Conservation (phyloP, 805 yeast genomes). For the Cyberlindnera euphorbiae region DNA sequence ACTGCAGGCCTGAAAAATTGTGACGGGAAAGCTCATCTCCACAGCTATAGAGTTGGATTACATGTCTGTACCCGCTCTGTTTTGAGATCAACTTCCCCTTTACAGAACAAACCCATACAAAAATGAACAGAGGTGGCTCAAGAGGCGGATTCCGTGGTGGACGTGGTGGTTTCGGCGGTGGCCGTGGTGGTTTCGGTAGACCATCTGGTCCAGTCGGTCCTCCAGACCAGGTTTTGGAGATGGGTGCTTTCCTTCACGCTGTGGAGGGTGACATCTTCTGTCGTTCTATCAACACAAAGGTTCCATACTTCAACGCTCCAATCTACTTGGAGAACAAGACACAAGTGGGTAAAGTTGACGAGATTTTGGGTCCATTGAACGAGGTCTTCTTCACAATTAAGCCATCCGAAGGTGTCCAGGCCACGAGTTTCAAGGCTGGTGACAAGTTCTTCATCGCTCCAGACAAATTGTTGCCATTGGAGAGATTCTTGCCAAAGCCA, state of each 20-base stretch:
- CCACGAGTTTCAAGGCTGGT: conserved; percentile 88
- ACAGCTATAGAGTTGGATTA: too few species aligned
- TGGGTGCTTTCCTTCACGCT: conserved; percentile 88
- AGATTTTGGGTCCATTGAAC: conserved; percentile 94
- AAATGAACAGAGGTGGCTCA: conserved; percentile 41
- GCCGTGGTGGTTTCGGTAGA: conserved; percentile 57
- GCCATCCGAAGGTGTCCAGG: conserved; percentile 94
- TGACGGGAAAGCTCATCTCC: too few species aligned
- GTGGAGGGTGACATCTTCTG: conserved; percentile 98
- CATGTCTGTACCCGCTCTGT: too few species aligned
- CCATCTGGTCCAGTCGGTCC: conserved; percentile 84
- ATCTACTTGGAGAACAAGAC: conserved; percentile 94
- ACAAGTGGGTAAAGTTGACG: conserved; percentile 96
- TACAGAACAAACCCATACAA: conserved; percentile 3
- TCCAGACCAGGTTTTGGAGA: conserved; percentile 89
- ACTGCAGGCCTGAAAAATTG: too few species aligned
- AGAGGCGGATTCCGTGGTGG: conserved; percentile 59
- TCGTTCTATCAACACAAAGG: conserved; percentile 86
- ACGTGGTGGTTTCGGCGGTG: conserved; percentile 44
- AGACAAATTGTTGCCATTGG: conserved; percentile 91
- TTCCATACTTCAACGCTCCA: conserved; percentile 99
- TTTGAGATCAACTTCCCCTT: too few species aligned
- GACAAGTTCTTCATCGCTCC: conserved; percentile 95
- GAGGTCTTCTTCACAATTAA: conserved; percentile 97
- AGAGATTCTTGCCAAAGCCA: conserved; percentile 96